Evolutionary conservation across 768 basidiomycete genomes (phyloP).

Genomic region (Panus rudis): DNA sequence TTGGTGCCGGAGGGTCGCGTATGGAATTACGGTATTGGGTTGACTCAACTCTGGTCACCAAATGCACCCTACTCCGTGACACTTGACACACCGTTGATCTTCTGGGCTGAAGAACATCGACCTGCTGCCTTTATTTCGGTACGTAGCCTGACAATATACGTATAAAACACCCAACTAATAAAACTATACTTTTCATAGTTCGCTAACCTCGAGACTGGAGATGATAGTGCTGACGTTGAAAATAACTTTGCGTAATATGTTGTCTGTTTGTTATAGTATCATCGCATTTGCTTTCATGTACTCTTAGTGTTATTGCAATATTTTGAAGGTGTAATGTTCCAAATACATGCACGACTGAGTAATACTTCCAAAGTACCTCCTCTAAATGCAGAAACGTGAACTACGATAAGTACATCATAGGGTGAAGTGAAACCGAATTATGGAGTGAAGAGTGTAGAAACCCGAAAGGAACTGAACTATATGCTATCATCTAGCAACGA

Average conservation of each 20-base stretch:
- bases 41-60: conserved; percentile 88
- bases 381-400: conserved; percentile 4
- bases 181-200: conserved; percentile 47
- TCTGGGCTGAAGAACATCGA: conserved; percentile 95
- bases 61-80: conserved; percentile 75
- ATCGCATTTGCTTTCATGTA: conserved; percentile 8
- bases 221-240: conserved; percentile 93
- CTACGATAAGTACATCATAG: conserved; percentile 1
- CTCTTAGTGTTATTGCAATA: conserved; percentile 9
- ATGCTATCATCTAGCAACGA: conserved; percentile 13
- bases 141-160: conserved; percentile 26
- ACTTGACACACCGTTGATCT: conserved; percentile 86
- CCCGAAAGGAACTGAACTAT: too few species aligned
- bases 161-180: too few species aligned
- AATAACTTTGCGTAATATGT: conserved; percentile 76
- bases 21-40: conserved; percentile 95
- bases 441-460: conserved; percentile 3
- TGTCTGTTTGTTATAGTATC: conserved; percentile 10
- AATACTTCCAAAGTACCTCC: conserved; percentile 1
- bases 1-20: conserved; percentile 89
- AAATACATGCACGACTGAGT: conserved; percentile 10
- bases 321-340: conserved; percentile 9
- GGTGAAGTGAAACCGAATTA: too few species aligned
- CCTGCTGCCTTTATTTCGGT: conserved; percentile 91
- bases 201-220: conserved; percentile 81